Percentiles rank a stretch among this genome's conserved stretches.
These are phyloP conservation scores for Metschnikowia noctiluminum DNA, from an alignment of 805 yeast species.

Conservation along the genomic window DNA sequence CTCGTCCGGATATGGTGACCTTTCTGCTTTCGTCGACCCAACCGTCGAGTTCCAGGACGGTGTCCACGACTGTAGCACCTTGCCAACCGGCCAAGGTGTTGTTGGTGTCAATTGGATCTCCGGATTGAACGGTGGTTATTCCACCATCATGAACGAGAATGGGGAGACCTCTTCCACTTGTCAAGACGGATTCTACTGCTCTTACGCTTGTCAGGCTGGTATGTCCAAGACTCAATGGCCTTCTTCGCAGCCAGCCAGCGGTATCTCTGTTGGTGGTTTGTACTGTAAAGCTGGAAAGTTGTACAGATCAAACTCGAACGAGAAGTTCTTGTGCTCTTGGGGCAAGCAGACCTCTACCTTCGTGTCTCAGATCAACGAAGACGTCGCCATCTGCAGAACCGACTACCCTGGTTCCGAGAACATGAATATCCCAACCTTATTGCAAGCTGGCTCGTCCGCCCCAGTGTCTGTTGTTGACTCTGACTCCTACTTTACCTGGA, in stretches of 20 bases:
- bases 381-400: constrained; percentile 70
- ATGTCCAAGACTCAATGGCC: constrained; percentile 85
- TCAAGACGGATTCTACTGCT: constrained; percentile 67
- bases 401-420: constrained; percentile 83
- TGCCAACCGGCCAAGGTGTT: constrained; percentile 23
- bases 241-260: constrained; percentile 58
- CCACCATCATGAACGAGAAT: constrained; percentile 45
- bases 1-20: constrained; percentile 16
- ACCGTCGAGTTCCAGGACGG: constrained; percentile 18
- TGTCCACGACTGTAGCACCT: constrained; percentile 20
- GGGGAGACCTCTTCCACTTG: constrained; percentile 49
- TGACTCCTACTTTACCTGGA: constrained; percentile 51
- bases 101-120: constrained; percentile 20
- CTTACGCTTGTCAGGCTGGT: constrained; percentile 77
- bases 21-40: constrained; percentile 17
- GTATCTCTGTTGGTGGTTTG: constrained; percentile 72
- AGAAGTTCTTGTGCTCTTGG: constrained; percentile 61
- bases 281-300: constrained; percentile 59
- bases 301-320: constrained; percentile 53
- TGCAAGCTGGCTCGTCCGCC: constrained; percentile 47
- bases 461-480: constrained; percentile 59
- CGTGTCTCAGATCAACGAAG: constrained; percentile 45
- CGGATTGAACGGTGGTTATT: constrained; percentile 40
- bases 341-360: constrained; percentile 56
- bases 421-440: constrained; percentile 71